Base-by-base conservation (phyloP, 495 filamentous ascomycete species). In the Corynascus novoguineensis region DNA sequence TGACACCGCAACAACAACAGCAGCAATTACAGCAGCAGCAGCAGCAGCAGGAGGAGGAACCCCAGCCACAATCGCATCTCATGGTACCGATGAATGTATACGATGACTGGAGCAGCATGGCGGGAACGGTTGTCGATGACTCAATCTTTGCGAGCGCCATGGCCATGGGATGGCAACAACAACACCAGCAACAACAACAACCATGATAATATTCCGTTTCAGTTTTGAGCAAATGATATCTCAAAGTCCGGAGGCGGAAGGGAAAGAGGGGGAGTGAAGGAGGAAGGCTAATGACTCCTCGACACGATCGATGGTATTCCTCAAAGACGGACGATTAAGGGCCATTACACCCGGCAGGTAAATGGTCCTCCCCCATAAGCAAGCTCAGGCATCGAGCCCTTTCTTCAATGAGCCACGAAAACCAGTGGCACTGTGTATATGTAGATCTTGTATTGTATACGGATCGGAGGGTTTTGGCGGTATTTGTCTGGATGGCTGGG, bases 1-100 rank as follows among this genome's bases (percentile, higher is more conserved):
- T 54, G 19, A 47, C 57, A 21, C 57, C 38, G 6, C 19, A 54
- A 42, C 54, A 24, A 21, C 62, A 21, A n/a, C 58, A 32, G 40
- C 57, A 49, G 9, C 59, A 53, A 25, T 50, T 52, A 14, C 60
- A 57, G 31, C 73, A 78, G 38, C 72, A 74, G 19, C 75, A 78
- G 57, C 32, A 54, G 15, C 51, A 73, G 27, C 75, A 71, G 60
- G 31, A 48, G 21, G 59, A 56, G 7, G 22, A 34, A 55, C 59
- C 56, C 3, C 64, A 62, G 6, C 56, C 57, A 1, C 52, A 54
- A 4, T 28, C 50, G 1, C 50, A 55, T 0, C 41, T 47, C 11
- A 38, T 60, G 11, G 37, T 37, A 1, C 42, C 48, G 5, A 60
- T 49, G 24, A 59, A 55, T 35, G 9, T 67, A 1, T 67, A 58